phyloP scores from a whole-genome alignment of 257 asterid genomes.

The Coffea eugenioides region DNA sequence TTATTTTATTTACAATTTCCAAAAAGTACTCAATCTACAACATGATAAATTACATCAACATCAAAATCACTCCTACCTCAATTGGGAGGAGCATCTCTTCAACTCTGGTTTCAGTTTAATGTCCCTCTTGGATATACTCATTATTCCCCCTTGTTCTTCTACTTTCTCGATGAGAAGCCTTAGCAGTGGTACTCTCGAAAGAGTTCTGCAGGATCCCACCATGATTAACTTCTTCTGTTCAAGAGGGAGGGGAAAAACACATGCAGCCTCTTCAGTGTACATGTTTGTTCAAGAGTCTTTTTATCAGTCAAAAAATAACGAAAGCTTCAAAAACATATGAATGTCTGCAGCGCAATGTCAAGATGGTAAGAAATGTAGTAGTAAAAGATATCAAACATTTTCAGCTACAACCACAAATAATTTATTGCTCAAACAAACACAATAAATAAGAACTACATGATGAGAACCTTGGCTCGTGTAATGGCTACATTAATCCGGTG shows the following conservation, averaged over 20 bases:
- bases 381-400: background rate
- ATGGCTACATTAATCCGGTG: conserved; percentile 97
- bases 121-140: conserved; percentile 52
- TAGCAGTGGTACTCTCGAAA: conserved; percentile 75
- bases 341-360: background rate
- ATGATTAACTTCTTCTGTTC: conserved; percentile 88
- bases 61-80: conserved; percentile 20
- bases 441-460: background rate
- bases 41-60: background rate
- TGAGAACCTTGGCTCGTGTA: conserved; percentile 87
- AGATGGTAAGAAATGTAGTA: background rate
- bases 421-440: background rate
- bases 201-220: conserved; percentile 87
- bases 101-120: conserved; percentile 39
- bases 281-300: background rate
- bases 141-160: conserved; percentile 62
- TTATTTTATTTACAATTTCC: background rate
- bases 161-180: conserved; percentile 80
- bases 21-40: background rate
- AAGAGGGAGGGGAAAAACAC: conserved; percentile 16
- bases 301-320: too few relatives aligned
- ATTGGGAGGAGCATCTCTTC: conserved; percentile 66
- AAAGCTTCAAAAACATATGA: background rate
- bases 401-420: background rate
- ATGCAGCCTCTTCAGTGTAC: background rate